A percentile compares a stretch with the other conserved stretches of the same genome.
Conservation (phyloP, 345 rosid genomes). For the Melaleuca quinquenervia region DNA sequence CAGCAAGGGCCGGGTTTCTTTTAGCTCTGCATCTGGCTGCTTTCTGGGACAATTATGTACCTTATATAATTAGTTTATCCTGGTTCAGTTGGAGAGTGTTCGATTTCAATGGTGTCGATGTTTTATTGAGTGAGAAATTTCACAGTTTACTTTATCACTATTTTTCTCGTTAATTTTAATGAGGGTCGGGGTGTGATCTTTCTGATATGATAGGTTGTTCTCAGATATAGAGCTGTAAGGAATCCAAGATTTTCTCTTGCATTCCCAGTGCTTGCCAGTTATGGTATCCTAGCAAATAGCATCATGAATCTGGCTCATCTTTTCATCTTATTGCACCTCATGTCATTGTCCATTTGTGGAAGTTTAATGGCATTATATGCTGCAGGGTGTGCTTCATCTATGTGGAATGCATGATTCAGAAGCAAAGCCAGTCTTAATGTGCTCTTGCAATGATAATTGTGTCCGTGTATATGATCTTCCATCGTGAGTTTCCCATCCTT, state of each 20-base stretch:
- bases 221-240: neutral
- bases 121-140: neutral
- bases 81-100: neutral
- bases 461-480: slow-evolving; percentile 76
- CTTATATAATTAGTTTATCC: neutral
- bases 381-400: slow-evolving; percentile 67
- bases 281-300: neutral
- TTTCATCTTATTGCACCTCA: neutral
- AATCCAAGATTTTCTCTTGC: neutral
- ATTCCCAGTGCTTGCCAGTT: neutral
- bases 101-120: neutral
- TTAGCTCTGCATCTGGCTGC: neutral
- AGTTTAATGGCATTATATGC: neutral
- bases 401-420: slow-evolving; percentile 82
- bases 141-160: neutral
- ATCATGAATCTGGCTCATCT: neutral
- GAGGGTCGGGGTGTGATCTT: neutral
- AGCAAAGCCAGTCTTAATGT: slow-evolving; percentile 70
- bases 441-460: slow-evolving; percentile 71
- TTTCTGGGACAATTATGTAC: neutral
- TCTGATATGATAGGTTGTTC: neutral
- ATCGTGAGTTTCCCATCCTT: slow-evolving; percentile 51
- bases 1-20: neutral
- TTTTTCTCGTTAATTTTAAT: neutral
- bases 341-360: neutral